Evolutionary conservation across 2,329 filamentous ascomycete species (phyloP), one percentile per base, ranked within the genome.

Genomic region (Aaosphaeria arxii): DNA sequence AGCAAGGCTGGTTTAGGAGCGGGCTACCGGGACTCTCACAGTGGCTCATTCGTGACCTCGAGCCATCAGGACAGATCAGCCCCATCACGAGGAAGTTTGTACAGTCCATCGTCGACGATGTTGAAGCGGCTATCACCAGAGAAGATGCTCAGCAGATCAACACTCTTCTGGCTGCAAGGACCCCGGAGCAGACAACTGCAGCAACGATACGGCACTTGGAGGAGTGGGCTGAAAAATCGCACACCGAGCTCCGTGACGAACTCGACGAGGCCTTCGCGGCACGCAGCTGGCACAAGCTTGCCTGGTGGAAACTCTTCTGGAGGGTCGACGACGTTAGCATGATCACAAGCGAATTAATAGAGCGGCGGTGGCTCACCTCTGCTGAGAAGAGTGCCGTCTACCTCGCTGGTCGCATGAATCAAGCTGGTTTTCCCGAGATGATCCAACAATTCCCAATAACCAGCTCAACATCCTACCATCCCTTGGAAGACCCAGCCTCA

Each of bases 231-330:
- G 85, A 92, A 60, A 76, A 77, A 24, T 89, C 89, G 0, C 92
- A 97, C 64, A 80, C 84, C 1, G 92, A 97, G 69, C 79, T 97
- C 6, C 88, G 90, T 53, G 81, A 87, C 44, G 82, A 91, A 57
- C 81, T 96, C 2, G 87, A 92, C 55, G 73, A 83, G 40, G 91
- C 89, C 0, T 92, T 96, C 58, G 76, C 81, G 0, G 84, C 88
- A n/a, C 78, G 75, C 13, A 78, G 84, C 36, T 96, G 92, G 92
- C 81, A 83, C 29, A 86, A 88, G 53, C 76, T 96, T 4, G 81
- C 85, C 11, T 97, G 92, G 91, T 96, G 90, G 87, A 95, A 95
- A 67, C 79, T 97, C 0, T 91, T 96, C 65, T 96, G 91, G 91
- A 84, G 90, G 17, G 91, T 94, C 28, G 92, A 97, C 64, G 92